These are phyloP conservation scores for Neodidymelliopsis sp. DNA, from an alignment of 2,329 filamentous ascomycete species.

Conservation along the genomic window DNA sequence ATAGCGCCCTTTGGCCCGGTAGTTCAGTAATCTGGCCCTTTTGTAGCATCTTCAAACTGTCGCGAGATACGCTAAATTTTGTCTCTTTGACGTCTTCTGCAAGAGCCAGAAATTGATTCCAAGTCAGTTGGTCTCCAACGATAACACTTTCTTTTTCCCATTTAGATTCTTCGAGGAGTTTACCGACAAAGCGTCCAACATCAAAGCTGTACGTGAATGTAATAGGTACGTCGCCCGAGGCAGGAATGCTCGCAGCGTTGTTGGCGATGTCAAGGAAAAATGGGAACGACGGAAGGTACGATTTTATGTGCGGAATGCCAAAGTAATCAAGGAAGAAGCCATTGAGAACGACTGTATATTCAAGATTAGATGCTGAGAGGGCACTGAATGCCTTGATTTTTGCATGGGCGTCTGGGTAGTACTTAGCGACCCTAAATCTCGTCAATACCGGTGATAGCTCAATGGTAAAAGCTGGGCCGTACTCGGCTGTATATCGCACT, in stretches of 20 bases:
- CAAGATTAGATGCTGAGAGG: slow-evolving; percentile 5
- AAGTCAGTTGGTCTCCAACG: slow-evolving; percentile 55
- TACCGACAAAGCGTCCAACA: slow-evolving; percentile 17
- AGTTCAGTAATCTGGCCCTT: slow-evolving; percentile 24
- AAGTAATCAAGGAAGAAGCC: slow-evolving; percentile 24
- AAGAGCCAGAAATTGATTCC: slow-evolving; percentile 54
- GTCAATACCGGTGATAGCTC: background rate
- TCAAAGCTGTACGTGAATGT: slow-evolving; percentile 25
- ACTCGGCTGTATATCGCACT: slow-evolving; percentile 21
- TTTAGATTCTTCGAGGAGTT: slow-evolving; percentile 6
- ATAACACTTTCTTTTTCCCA: slow-evolving; percentile 48
- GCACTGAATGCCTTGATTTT: slow-evolving; percentile 4
- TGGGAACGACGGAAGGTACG: slow-evolving; percentile 7
- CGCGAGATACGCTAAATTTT: slow-evolving; percentile 23
- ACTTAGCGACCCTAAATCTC: slow-evolving; percentile 4
- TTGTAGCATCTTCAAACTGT: slow-evolving; percentile 20
- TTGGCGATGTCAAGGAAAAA: slow-evolving; percentile 17
- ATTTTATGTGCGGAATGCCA: slow-evolving; percentile 10
- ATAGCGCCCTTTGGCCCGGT: slow-evolving; percentile 11
- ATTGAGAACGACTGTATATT: slow-evolving; percentile 17
- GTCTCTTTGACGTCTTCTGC: slow-evolving; percentile 52
- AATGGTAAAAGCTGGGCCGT: background rate
- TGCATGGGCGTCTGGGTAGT: background rate
- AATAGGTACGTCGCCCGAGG: slow-evolving; percentile 19
- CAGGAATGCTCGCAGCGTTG: slow-evolving; percentile 23